phyloP scores from a whole-genome alignment of 352 stramenopile species.

The Stramenopiles sp. region DNA sequence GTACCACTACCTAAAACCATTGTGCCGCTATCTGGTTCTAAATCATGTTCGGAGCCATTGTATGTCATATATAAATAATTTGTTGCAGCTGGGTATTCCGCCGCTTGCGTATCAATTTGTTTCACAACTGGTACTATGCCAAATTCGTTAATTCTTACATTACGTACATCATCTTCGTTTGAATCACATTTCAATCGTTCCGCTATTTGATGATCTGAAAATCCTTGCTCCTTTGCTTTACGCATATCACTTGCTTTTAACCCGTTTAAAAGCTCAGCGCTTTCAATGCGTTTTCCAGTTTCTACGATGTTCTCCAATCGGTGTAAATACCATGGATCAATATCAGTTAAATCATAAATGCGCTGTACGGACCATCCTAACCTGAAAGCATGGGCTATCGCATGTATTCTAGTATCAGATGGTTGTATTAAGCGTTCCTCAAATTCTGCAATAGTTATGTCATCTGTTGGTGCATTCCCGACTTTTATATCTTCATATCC shows the following conservation, averaged over 20 bases:
- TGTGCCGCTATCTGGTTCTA: conserved; percentile 55
- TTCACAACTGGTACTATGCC: conserved; percentile 82
- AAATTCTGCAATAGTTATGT: conserved; percentile 48
- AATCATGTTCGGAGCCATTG: conserved; percentile 75
- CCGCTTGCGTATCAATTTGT: conserved; percentile 94
- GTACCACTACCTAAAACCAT: conserved; percentile 91
- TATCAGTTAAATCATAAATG: conserved; percentile 93
- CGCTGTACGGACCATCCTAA: conserved; percentile 70
- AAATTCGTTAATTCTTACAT: conserved; percentile 42
- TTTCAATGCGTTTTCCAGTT: too few species aligned
- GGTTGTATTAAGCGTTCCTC: conserved; percentile 63
- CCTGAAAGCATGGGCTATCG: conserved; percentile 53
- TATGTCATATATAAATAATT: conserved; percentile 99
- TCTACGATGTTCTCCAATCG: conserved; percentile 82
- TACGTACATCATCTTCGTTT: conserved; percentile 41
- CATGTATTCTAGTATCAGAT: conserved; percentile 72
- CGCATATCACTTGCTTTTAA: too few species aligned
- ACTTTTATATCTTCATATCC: too few species aligned
- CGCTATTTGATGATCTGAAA: conserved; percentile 77
- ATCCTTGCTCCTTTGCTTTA: conserved; percentile 82
- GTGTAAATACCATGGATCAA: conserved; percentile 96
- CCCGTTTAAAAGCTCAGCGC: too few species aligned
- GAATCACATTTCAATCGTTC: conserved; percentile 35
- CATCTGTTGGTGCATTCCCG: conserved; percentile 37
- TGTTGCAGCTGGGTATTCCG: conserved; percentile 89